Evolutionary conservation across 805 yeast genomes (phyloP).

Genomic region (Ogataea nitratoaversa): DNA sequence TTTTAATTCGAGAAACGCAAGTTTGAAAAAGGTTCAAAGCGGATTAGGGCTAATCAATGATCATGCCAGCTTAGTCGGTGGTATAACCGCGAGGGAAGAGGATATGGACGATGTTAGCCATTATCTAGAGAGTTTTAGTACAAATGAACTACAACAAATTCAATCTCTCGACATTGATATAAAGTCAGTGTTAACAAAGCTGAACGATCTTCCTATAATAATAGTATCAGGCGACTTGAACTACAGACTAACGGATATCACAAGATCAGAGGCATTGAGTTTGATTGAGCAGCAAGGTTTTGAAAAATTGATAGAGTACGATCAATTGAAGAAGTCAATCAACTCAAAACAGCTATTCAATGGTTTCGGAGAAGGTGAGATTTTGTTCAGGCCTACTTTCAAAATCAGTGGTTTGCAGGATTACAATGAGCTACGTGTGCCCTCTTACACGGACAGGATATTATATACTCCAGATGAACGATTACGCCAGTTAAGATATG

Average conservation of each 20-base stretch:
- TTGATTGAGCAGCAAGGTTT: slow-evolving; percentile 27
- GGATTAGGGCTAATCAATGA: slow-evolving; percentile 6
- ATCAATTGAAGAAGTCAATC: slow-evolving; percentile 38
- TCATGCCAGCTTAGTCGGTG: slow-evolving; percentile 14
- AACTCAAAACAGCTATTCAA: slow-evolving; percentile 33
- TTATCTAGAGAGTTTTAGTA: slow-evolving; percentile 8
- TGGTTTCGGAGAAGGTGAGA: slow-evolving; percentile 44
- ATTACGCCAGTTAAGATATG: slow-evolving; percentile 16
- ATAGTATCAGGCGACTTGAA: slow-evolving; percentile 54
- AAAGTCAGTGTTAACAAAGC: slow-evolving; percentile 8
- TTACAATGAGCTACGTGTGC: slow-evolving; percentile 37
- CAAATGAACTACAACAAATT: slow-evolving; percentile 13
- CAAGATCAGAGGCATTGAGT: slow-evolving; percentile 5
- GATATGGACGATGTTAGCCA: neutral
- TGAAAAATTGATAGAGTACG: slow-evolving; percentile 36
- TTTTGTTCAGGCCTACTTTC: slow-evolving; percentile 53
- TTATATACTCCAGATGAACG: slow-evolving; percentile 31
- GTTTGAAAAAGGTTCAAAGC: slow-evolving; percentile 16
- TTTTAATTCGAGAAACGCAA: slow-evolving; percentile 10
- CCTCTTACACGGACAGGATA: slow-evolving; percentile 60
- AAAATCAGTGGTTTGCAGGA: slow-evolving; percentile 31
- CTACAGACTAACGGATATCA: slow-evolving; percentile 37
- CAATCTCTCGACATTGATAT: slow-evolving; percentile 1
- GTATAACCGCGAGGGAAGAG: neutral
- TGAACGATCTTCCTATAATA: slow-evolving; percentile 21